Conservation (phyloP, 352 stramenopile species). For the Elongisporangium anandrum region DNA sequence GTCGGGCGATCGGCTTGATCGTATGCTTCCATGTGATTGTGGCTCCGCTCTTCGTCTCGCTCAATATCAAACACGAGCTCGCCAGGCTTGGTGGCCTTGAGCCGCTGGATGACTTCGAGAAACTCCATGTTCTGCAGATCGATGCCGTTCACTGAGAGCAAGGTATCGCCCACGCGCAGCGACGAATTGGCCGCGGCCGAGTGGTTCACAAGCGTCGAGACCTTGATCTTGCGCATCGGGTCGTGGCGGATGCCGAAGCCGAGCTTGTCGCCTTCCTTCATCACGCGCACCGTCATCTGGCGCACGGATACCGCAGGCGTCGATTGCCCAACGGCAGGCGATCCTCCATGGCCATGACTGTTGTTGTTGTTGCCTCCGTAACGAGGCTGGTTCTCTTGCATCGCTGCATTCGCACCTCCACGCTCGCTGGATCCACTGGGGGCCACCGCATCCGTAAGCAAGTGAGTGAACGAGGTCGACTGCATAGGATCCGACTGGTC, state of each 20-base stretch:
- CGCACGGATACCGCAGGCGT: conserved; percentile 2
- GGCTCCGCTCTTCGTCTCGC: conserved; percentile 9
- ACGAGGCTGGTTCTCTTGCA: background rate
- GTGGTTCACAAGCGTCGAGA: conserved; percentile 42
- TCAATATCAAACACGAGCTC: conserved; percentile 61
- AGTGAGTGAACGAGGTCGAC: conserved; percentile 7
- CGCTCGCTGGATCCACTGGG: conserved; percentile 1
- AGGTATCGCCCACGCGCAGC: conserved; percentile 53
- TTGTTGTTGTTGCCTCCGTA: conserved; percentile 2
- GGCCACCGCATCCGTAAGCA: conserved; percentile 7
- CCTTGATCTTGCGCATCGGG: conserved; percentile 36
- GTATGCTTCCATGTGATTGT: conserved; percentile 7
- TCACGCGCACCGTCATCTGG: conserved; percentile 35
- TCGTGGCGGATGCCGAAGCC: conserved; percentile 73
- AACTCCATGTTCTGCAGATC: conserved; percentile 48
- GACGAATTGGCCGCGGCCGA: conserved; percentile 29
- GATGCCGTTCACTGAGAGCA: conserved; percentile 64
- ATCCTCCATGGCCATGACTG: background rate
- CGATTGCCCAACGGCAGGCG: background rate
- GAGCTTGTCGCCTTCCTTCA: conserved; percentile 50
- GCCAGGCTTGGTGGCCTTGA: conserved; percentile 48
- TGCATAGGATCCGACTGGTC: background rate
- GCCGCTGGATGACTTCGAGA: conserved; percentile 42
- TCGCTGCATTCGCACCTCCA: too few species aligned
- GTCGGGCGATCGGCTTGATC: background rate